Evolutionary conservation across 805 yeast genomes (phyloP), one percentile per base, ranked within the genome.

Genomic region (Candida odintsovae): DNA sequence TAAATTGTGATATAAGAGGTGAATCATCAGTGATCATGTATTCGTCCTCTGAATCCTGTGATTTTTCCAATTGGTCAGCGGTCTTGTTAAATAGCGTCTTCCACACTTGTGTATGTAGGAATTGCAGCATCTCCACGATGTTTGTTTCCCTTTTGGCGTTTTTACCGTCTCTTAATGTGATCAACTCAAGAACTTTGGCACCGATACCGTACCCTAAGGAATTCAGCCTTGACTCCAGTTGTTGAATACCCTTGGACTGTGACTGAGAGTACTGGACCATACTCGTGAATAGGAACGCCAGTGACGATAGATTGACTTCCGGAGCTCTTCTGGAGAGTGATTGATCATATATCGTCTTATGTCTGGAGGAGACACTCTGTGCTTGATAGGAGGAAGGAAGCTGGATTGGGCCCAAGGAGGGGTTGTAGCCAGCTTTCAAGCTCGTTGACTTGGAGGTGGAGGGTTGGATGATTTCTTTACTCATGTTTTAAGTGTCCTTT

Each of bases 161-260:
- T 54, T 72, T 72, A 29, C 90, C 87, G 45, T 82, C 89, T 48
- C 95, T 69, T 39, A 84, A 58, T 31, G 85, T 80, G 8, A 79
- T 70, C 50, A 89, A 69, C 59, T 89, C 96, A 29, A 87, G 65
- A 52, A 77, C 72, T 51, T 87, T 76, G 46, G 79, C 76, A 2
- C 96, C 96, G 36, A 89, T 77, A 36, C 80, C 80, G 60, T 87
- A 86, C 1, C 96, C 96, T 38, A 86, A 66, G 11, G 81, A 77
- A 61, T 84, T 87, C 42, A 88, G 71, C 44, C 82, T 67, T 3
- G 71, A 60, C 53, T 80, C 88, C 36, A 82, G 60, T 54, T 87
- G 90, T 48, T 78, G 81, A 25, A 88, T 73, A 15, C 89, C 88
- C 47, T 75, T 77, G 7, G 87, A 77, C 43, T 77, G 72, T 41